phyloP scores from a whole-genome alignment of 2,329 filamentous ascomycete genomes.

The Alternaria sp. region DNA sequence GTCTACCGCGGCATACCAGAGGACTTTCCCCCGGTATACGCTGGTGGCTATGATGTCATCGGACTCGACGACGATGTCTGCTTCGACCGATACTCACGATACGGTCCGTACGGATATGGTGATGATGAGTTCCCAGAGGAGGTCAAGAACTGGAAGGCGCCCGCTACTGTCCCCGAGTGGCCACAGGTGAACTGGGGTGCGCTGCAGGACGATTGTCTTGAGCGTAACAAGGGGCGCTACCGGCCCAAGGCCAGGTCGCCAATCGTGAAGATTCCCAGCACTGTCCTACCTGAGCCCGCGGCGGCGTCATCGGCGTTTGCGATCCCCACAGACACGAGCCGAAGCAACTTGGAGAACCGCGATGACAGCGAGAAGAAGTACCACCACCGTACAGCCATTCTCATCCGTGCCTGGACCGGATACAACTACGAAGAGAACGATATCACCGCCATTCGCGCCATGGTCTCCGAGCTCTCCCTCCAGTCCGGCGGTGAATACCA shows the following conservation, averaged over 20 bases:
- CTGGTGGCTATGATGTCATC: slow-evolving; percentile 48
- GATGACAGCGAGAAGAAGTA: slow-evolving; percentile 38
- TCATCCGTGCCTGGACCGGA: slow-evolving; percentile 56
- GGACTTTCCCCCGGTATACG: slow-evolving; percentile 44
- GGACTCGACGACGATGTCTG: slow-evolving; percentile 62
- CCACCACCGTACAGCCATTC: slow-evolving; percentile 53
- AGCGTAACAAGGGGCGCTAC: slow-evolving; percentile 70
- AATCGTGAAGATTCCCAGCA: slow-evolving; percentile 37
- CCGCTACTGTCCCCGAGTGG: slow-evolving; percentile 60
- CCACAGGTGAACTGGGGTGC: slow-evolving; percentile 71
- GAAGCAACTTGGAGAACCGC: slow-evolving; percentile 35
- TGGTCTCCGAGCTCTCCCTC: slow-evolving; percentile 55
- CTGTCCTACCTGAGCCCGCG: slow-evolving; percentile 32
- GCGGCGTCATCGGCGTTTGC: slow-evolving; percentile 39
- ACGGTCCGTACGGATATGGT: slow-evolving; percentile 63
- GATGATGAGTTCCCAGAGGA: slow-evolving; percentile 59
- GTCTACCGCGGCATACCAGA: slow-evolving; percentile 65
- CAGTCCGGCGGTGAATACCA: slow-evolving; percentile 57
- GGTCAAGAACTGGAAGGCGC: slow-evolving; percentile 50
- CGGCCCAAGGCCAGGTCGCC: slow-evolving; percentile 49
- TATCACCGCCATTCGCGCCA: slow-evolving; percentile 53
- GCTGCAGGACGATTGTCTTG: slow-evolving; percentile 70
- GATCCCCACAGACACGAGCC: slow-evolving; percentile 33
- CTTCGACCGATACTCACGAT: slow-evolving; percentile 64
- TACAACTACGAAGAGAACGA: slow-evolving; percentile 57